These are phyloP conservation scores for Sporothrix sp. DNA, from an alignment of 2,329 filamentous ascomycete species.

Conservation along the genomic window DNA sequence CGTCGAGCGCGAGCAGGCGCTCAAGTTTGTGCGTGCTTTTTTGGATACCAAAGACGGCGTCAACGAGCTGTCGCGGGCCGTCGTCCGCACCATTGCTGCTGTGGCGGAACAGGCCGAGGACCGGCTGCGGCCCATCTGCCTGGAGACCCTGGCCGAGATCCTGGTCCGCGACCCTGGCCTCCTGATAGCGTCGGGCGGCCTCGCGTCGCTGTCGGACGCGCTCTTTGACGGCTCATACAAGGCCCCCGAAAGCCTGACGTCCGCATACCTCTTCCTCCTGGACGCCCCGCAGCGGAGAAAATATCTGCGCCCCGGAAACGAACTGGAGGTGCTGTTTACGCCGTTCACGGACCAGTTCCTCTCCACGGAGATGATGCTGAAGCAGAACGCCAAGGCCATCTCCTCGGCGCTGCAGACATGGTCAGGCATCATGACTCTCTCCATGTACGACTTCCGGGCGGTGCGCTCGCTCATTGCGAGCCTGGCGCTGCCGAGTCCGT, in stretches of 20 bases:
- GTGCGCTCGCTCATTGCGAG: constrained; percentile 68
- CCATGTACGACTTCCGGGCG: constrained; percentile 78
- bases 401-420: constrained; percentile 85
- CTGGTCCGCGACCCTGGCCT: constrained; percentile 76
- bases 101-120: constrained; percentile 83
- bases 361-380: constrained; percentile 53
- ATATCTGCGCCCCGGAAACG: constrained; percentile 78
- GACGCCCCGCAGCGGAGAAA: constrained; percentile 73
- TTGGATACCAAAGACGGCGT: constrained; percentile 91
- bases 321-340: constrained; percentile 81
- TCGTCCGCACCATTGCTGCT: constrained; percentile 82
- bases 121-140: constrained; percentile 77
- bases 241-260: constrained; percentile 78
- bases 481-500: constrained; percentile 46
- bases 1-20: constrained; percentile 88
- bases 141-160: constrained; percentile 88
- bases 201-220: constrained; percentile 82
- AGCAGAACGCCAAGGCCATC: constrained; percentile 87
- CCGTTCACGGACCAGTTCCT: constrained; percentile 77
- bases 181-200: constrained; percentile 71
- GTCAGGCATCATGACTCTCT: constrained; percentile 81
- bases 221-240: constrained; percentile 86
- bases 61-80: constrained; percentile 72
- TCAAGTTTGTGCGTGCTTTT: constrained; percentile 93
- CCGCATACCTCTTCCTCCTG: constrained; percentile 80